Evolutionary conservation across 306 rosid species (phyloP).

Genomic region (Geum urbanum): DNA sequence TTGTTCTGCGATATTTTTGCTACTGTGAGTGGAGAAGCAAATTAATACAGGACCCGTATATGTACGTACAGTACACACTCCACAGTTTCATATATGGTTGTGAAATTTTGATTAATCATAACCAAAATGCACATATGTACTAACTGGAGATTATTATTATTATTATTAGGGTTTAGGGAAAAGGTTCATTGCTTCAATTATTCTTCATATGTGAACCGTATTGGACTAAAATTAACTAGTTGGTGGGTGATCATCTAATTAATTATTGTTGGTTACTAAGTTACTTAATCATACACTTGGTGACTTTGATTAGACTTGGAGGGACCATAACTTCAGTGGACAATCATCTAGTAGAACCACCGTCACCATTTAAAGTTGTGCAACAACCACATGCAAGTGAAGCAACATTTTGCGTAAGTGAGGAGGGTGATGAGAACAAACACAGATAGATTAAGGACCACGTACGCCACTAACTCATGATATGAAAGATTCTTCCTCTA

Average conservation of each 20-base stretch:
- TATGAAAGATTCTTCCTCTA: background rate
- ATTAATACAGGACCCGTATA: no score
- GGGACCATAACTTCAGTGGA: background rate
- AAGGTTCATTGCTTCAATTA: background rate
- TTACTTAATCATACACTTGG: background rate
- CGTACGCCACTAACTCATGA: background rate
- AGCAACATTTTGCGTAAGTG: background rate
- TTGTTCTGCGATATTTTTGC: no score
- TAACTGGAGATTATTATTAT: no score
- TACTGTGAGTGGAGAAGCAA: no score
- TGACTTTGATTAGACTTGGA: background rate
- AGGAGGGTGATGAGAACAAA: background rate
- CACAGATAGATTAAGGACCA: background rate
- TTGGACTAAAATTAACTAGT: background rate
- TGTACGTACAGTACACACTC: no score
- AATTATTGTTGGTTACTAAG: background rate
- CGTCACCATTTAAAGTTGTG: background rate
- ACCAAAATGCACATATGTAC: no score
- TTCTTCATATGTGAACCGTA: background rate
- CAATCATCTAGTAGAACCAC: background rate
- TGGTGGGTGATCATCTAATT: background rate
- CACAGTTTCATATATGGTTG: no score
- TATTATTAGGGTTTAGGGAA: no score
- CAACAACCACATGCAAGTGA: background rate
- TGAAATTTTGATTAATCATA: no score